Conservation (phyloP, 1,139 yeast genomes). For the Candida mesenterica region DNA sequence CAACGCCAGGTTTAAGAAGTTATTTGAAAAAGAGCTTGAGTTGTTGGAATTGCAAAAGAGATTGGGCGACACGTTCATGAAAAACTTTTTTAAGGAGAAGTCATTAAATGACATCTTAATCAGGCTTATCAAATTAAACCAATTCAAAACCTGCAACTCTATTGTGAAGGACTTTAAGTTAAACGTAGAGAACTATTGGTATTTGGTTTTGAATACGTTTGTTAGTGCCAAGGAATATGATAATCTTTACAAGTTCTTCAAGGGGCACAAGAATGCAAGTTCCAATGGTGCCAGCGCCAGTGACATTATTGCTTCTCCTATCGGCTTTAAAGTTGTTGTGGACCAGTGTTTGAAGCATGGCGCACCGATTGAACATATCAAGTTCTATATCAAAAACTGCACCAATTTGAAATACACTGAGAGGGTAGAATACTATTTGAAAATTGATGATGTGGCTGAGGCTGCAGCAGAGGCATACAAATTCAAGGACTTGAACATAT, state of each 20-base stretch:
- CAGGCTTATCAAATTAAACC: conserved; percentile 55
- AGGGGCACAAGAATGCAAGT: conserved; percentile 11
- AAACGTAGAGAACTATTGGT: conserved; percentile 62
- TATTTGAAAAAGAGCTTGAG: conserved; percentile 50
- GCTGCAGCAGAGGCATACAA: conserved; percentile 64
- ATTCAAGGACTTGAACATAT: conserved; percentile 48
- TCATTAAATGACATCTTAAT: conserved; percentile 58
- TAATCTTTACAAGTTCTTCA: conserved; percentile 50
- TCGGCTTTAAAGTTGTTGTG: conserved; percentile 70
- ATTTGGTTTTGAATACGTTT: conserved; percentile 56
- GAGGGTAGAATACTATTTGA: conserved; percentile 49
- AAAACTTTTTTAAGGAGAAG: conserved; percentile 47
- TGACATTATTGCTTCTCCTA: conserved; percentile 56
- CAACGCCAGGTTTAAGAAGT: conserved; percentile 21
- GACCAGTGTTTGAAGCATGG: conserved; percentile 49
- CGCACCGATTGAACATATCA: conserved; percentile 41
- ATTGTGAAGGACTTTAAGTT: conserved; percentile 63
- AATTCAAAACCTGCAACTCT: conserved; percentile 55
- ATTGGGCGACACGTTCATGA: conserved; percentile 53
- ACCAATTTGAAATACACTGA: conserved; percentile 34
- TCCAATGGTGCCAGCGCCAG: conserved; percentile 20
- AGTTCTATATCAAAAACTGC: conserved; percentile 36
- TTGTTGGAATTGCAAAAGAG: conserved; percentile 52
- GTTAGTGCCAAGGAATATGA: conserved; percentile 59
- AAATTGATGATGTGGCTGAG: conserved; percentile 50